Evolutionary conservation across 306 rosid species (phyloP).

Genomic region (Trifolium subterraneum): DNA sequence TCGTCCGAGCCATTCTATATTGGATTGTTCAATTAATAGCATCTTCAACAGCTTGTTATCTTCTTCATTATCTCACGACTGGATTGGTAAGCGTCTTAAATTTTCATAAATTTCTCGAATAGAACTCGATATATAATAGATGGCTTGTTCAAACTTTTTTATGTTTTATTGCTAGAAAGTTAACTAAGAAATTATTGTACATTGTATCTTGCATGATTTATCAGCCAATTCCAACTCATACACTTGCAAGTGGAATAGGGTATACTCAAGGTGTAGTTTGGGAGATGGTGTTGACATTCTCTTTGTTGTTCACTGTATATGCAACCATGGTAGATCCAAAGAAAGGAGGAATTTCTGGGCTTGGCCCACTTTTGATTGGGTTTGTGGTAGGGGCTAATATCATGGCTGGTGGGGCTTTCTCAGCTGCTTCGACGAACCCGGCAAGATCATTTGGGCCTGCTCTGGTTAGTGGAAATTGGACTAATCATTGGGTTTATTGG

Average conservation of each 20-base stretch:
- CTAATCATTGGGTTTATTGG: conserved; percentile 95
- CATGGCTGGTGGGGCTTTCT: conserved; percentile 81
- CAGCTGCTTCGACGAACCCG: conserved; percentile 87
- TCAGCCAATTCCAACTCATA: conserved; percentile 67
- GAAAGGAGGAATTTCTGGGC: conserved; percentile 66
- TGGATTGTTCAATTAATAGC: conserved; percentile 84
- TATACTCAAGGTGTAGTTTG: conserved; percentile 73
- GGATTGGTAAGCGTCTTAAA: conserved; percentile 52
- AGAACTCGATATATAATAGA: neutral
- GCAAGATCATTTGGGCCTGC: conserved; percentile 95
- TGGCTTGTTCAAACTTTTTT: neutral
- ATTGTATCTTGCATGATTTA: neutral
- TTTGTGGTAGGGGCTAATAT: conserved; percentile 87
- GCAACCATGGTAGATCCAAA: conserved; percentile 90
- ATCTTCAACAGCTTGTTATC: conserved; percentile 62
- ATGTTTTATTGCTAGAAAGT: neutral
- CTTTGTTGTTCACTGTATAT: conserved; percentile 75
- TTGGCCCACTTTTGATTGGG: conserved; percentile 75
- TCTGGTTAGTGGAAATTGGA: conserved; percentile 76
- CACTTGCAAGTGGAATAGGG: conserved; percentile 78
- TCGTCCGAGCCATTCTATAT: conserved; percentile 71
- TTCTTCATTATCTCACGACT: conserved; percentile 71
- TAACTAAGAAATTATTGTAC: neutral
- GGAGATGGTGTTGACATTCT: conserved; percentile 82
- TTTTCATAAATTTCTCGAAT: neutral